phyloP scores from a whole-genome alignment of 306 rosid species.

The Sindora glabra region DNA sequence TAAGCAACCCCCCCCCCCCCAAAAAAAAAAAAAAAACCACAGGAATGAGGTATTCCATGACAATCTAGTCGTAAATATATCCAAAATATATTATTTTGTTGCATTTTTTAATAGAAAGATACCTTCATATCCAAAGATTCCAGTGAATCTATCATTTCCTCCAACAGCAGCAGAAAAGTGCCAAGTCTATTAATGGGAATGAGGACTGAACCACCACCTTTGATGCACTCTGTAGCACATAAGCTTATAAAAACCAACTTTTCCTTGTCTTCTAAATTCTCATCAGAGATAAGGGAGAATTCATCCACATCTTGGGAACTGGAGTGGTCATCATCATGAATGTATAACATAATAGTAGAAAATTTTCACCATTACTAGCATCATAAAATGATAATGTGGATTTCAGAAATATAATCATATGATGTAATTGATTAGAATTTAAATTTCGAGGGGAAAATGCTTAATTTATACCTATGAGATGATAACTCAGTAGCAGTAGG shows the following conservation, averaged over 20 bases:
- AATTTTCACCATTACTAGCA: slow-evolving; percentile 29
- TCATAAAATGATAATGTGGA: slow-evolving; percentile 15
- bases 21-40: background rate
- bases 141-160: slow-evolving; percentile 50
- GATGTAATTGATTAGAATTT: background rate
- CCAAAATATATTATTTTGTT: background rate
- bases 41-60: background rate
- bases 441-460: background rate
- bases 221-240: slow-evolving; percentile 48
- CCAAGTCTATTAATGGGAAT: slow-evolving; percentile 60
- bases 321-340: slow-evolving; percentile 10
- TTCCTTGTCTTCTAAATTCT: slow-evolving; percentile 51
- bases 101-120: background rate
- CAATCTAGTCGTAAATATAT: background rate
- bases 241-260: slow-evolving; percentile 57
- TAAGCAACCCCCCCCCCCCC: no score
- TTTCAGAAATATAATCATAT: background rate
- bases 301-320: slow-evolving; percentile 29
- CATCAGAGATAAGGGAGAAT: slow-evolving; percentile 29
- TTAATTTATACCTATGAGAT: slow-evolving; percentile 36
- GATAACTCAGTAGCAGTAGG: slow-evolving; percentile 5
- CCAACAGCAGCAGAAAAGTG: slow-evolving; percentile 63
- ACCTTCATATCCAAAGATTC: slow-evolving; percentile 63
- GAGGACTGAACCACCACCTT: slow-evolving; percentile 81
- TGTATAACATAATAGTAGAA: slow-evolving; percentile 22